Conservation (phyloP, 2,329 filamentous ascomycete genomes). For the Aurifilum marmelostoma region DNA sequence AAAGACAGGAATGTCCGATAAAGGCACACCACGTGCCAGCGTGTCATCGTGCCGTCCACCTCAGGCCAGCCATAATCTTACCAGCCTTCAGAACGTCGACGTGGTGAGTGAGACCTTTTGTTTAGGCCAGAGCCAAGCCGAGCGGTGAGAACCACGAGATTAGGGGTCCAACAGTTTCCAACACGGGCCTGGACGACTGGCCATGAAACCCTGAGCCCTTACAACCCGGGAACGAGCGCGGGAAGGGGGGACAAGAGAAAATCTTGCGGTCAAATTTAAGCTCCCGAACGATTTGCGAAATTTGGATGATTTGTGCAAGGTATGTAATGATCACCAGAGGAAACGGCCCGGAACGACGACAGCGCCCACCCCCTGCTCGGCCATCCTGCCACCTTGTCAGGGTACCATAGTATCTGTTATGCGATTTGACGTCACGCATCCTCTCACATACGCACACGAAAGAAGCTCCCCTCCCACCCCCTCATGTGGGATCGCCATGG, state of each 20-base stretch:
- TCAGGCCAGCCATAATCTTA: neutral
- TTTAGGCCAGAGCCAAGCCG: neutral
- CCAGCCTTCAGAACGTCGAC: neutral
- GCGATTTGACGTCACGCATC: constrained; percentile 26
- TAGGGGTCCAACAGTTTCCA: constrained; percentile 13
- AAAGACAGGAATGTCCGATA: neutral
- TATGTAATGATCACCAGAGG: neutral
- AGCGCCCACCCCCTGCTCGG: neutral
- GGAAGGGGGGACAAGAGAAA: neutral
- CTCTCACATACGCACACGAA: neutral
- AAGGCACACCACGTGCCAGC: constrained; percentile 10
- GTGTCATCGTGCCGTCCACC: neutral
- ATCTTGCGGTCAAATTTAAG: constrained; percentile 4
- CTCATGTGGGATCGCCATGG: neutral
- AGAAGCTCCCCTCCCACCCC: neutral
- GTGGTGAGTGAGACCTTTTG: neutral
- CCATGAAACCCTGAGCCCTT: constrained; percentile 4
- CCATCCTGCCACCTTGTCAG: neutral
- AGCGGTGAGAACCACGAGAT: constrained; percentile 21
- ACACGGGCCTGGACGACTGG: constrained; percentile 26
- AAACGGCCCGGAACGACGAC: constrained; percentile 1
- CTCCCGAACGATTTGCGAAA: neutral
- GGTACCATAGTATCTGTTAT: constrained; percentile 1
- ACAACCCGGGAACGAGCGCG: neutral
- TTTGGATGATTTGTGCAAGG: constrained; percentile 2